These are phyloP conservation scores for Alopecurus myosuroides DNA, from an alignment of 176 grass and related monocot genomes.

Conservation along the genomic window DNA sequence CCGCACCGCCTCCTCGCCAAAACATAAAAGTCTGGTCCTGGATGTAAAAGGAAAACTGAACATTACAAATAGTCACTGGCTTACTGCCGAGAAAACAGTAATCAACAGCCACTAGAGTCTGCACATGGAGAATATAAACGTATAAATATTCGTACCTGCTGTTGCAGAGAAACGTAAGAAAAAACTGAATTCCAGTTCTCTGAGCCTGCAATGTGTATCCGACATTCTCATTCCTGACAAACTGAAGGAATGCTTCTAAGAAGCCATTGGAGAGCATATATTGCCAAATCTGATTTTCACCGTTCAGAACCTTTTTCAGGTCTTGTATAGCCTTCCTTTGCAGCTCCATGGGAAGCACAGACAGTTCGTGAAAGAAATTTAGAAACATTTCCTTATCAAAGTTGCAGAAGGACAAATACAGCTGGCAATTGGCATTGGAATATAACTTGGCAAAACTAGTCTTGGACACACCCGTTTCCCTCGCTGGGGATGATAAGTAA, in stretches of 20 bases:
- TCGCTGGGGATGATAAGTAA: conserved; percentile 41
- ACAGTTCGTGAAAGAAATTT: conserved; percentile 57
- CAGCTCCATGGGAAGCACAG: conserved; percentile 57
- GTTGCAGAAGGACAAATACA: conserved; percentile 63
- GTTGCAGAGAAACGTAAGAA: conserved; percentile 59
- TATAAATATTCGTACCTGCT: conserved; percentile 48
- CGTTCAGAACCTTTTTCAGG: conserved; percentile 52
- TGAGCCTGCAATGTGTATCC: conserved; percentile 37
- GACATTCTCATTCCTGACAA: conserved; percentile 44
- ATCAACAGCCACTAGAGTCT: not conserved
- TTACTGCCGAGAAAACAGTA: not conserved
- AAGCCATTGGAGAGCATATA: conserved; percentile 75
- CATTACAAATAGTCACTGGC: not conserved
- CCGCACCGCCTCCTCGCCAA: conserved; percentile 45
- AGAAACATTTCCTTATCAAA: conserved; percentile 75
- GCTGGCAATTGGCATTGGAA: conserved; percentile 59
- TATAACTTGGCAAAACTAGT: conserved; percentile 37
- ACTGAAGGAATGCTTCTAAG: conserved; percentile 67
- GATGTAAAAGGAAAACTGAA: not conserved
- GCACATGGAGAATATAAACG: not conserved
- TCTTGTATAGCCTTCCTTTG: conserved; percentile 54
- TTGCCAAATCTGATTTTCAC: conserved; percentile 44
- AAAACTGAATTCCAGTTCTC: conserved; percentile 56
- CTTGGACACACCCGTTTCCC: conserved; percentile 44
- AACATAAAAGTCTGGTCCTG: conserved; percentile 44